A percentile compares a stretch with the other conserved stretches of the same genome.
Conservation (phyloP, 306 rosid genomes). For the Cucurbita moschata region DNA sequence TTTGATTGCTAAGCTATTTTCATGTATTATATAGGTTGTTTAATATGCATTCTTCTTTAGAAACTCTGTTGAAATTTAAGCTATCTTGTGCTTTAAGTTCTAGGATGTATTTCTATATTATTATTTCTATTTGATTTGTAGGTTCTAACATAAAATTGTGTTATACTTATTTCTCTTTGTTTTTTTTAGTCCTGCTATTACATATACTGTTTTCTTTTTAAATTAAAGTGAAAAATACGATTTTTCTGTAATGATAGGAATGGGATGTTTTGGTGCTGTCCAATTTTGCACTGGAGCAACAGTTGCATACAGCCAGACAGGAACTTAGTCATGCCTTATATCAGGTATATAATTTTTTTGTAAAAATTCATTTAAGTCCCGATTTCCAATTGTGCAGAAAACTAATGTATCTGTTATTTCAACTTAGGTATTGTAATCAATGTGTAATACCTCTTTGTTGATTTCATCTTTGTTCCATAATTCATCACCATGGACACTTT, state of each 20-base stretch:
- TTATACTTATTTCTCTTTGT: background rate
- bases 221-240: background rate
- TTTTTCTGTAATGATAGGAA: constrained; percentile 35
- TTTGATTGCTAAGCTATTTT: background rate
- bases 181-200: background rate
- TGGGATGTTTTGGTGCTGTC: constrained; percentile 89
- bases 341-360: constrained; percentile 40
- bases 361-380: background rate
- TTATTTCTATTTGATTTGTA: background rate
- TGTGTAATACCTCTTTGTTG: background rate
- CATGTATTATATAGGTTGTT: background rate
- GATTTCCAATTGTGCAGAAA: background rate
- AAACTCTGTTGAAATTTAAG: background rate
- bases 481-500: no score
- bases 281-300: constrained; percentile 85
- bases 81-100: background rate
- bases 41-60: background rate
- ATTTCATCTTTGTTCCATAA: no score
- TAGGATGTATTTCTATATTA: background rate
- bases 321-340: constrained; percentile 91
- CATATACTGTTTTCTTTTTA: background rate
- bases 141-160: background rate
- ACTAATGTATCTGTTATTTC: background rate
- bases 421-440: background rate
- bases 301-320: constrained; percentile 86